These are phyloP conservation scores for Aspergillus sp. DNA, from an alignment of 2,329 filamentous ascomycete genomes.

Conservation along the genomic window DNA sequence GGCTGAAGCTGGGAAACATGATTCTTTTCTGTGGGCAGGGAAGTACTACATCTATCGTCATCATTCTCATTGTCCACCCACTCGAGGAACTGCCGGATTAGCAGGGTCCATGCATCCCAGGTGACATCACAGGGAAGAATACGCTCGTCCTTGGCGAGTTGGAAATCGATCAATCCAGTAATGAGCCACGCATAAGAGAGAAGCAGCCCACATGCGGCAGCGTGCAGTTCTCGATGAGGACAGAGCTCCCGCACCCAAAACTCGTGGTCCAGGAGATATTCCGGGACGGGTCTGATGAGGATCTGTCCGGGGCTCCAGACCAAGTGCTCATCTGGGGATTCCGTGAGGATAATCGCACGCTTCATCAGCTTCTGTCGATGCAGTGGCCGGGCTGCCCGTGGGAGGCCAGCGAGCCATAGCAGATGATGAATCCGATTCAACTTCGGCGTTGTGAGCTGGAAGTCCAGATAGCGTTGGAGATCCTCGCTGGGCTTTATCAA, in stretches of 20 bases:
- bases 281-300: conserved; percentile 33
- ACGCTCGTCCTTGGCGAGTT: conserved; percentile 32
- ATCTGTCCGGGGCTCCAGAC: conserved; percentile 24
- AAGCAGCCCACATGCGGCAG: conserved; percentile 41
- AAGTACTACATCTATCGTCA: too few relatives aligned
- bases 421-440: too few relatives aligned
- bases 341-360: conserved; percentile 27
- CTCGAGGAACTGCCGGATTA: conserved; percentile 35
- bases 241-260: conserved; percentile 28
- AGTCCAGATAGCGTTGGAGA: too few relatives aligned
- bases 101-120: conserved; percentile 45
- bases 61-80: conserved; percentile 14
- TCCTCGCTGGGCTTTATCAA: too few relatives aligned
- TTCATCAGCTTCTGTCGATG: conserved; percentile 19
- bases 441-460: too few relatives aligned
- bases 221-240: conserved; percentile 23
- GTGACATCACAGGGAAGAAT: conserved; percentile 37
- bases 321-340: conserved; percentile 30
- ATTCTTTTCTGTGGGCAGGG: too few relatives aligned
- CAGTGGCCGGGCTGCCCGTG: conserved; percentile 19
- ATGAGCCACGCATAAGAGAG: conserved; percentile 48
- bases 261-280: conserved; percentile 23
- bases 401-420: conserved; percentile 6
- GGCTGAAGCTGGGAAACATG: too few relatives aligned
- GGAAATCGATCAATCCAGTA: conserved; percentile 42